Percentiles rank a stretch among this genome's conserved stretches.
Conservation (phyloP, 345 rosid genomes). For the Raphanus sativus region DNA sequence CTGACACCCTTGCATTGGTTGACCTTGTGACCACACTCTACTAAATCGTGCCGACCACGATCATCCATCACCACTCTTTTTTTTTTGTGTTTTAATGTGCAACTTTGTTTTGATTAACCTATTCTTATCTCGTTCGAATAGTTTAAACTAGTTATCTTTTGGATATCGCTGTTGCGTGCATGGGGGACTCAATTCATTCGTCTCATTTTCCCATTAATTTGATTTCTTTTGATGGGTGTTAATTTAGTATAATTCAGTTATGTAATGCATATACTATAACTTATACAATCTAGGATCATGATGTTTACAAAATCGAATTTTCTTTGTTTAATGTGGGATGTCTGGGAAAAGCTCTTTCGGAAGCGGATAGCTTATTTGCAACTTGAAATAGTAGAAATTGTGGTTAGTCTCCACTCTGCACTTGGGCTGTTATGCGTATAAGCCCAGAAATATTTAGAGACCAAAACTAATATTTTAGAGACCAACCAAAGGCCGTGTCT, state of each 20-base stretch:
- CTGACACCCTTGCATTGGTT: slow-evolving; percentile 28
- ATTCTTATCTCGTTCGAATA: slow-evolving; percentile 5
- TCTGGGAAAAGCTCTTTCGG: background rate
- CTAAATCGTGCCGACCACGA: slow-evolving; percentile 31
- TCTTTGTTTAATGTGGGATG: background rate
- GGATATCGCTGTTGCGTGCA: slow-evolving; percentile 28
- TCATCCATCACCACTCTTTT: slow-evolving; percentile 9
- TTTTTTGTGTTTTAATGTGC: background rate
- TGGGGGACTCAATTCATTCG: slow-evolving; percentile 21
- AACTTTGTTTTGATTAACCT: background rate
- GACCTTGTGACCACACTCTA: background rate
- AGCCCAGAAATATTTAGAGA: background rate
- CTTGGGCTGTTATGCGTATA: too few species aligned
- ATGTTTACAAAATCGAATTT: background rate
- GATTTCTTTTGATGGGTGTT: background rate
- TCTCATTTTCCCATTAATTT: background rate
- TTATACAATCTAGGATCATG: background rate
- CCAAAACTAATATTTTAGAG: background rate
- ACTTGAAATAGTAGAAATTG: background rate
- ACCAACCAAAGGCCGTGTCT: background rate
- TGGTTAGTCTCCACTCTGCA: background rate
- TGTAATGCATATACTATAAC: background rate
- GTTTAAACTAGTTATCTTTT: background rate
- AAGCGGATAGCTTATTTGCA: background rate
- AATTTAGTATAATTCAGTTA: background rate